These are phyloP conservation scores for Populus davidiana DNA, from an alignment of 345 rosid species.

Conservation along the genomic window DNA sequence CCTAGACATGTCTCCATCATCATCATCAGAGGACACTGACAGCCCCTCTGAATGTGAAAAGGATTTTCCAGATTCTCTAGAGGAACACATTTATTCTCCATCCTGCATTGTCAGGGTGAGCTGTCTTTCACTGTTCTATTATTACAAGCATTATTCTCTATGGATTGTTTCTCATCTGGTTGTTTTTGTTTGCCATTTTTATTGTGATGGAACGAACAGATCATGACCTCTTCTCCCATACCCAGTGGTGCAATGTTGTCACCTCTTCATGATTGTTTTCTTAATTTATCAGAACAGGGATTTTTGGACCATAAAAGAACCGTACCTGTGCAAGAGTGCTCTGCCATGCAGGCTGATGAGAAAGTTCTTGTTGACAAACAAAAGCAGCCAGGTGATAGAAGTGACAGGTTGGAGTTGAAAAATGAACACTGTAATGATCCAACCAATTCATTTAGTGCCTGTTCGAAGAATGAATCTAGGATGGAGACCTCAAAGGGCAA, in stretches of 20 bases:
- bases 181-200: slow-evolving; percentile 23
- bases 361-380: neutral
- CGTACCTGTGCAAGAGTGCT: slow-evolving; percentile 19
- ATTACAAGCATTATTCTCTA: neutral
- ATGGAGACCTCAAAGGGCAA: neutral
- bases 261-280: slow-evolving; percentile 63
- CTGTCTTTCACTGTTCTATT: slow-evolving; percentile 20
- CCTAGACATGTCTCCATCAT: slow-evolving; percentile 62
- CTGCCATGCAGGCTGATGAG: neutral
- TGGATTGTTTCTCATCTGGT: slow-evolving; percentile 14
- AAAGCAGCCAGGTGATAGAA: neutral
- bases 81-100: slow-evolving; percentile 50
- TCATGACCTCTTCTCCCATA: slow-evolving; percentile 63
- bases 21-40: slow-evolving; percentile 45
- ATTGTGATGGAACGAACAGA: slow-evolving; percentile 38
- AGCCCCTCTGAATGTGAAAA: slow-evolving; percentile 58
- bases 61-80: slow-evolving; percentile 36
- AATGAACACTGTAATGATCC: neutral
- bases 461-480: neutral
- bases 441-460: neutral
- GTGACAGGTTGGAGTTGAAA: neutral
- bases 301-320: slow-evolving; percentile 28
- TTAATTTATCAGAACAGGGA: slow-evolving; percentile 43
- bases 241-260: slow-evolving; percentile 48
- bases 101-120: slow-evolving; percentile 60